Evolutionary conservation across 306 rosid species (phyloP).

Genomic region (Sindora glabra): DNA sequence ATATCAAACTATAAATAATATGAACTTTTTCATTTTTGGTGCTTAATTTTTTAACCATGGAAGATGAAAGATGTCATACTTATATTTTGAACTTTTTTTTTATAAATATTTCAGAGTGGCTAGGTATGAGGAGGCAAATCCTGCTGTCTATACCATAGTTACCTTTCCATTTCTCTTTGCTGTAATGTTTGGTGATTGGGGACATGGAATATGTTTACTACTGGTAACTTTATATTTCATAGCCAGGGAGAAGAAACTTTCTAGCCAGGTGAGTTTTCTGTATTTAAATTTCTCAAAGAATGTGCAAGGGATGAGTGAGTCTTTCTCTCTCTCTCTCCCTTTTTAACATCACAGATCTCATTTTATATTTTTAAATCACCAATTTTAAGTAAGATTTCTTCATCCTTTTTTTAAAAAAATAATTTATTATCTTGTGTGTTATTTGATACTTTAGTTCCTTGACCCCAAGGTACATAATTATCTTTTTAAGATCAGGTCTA

Average conservation of each 20-base stretch:
- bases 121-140: slow-evolving; percentile 96
- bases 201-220: slow-evolving; percentile 92
- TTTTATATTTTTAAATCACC: too few species aligned
- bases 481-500: too few species aligned
- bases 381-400: too few species aligned
- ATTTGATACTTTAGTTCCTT: too few species aligned
- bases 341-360: neutral
- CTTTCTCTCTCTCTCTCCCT: too few species aligned
- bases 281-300: neutral
- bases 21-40: too few species aligned
- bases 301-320: too few species aligned
- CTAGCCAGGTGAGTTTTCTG: slow-evolving; percentile 68
- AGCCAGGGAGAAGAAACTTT: slow-evolving; percentile 68
- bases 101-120: slow-evolving; percentile 70
- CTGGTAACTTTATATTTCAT: slow-evolving; percentile 67
- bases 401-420: too few species aligned
- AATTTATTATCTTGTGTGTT: too few species aligned
- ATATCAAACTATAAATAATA: too few species aligned
- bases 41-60: neutral
- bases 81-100: slow-evolving; percentile 16
- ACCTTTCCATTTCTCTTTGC: slow-evolving; percentile 99
- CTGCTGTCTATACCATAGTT: slow-evolving; percentile 73
- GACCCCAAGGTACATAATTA: too few species aligned
- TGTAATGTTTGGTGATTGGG: slow-evolving; percentile 99
- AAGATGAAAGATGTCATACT: slow-evolving; percentile 7